Base-by-base conservation (phyloP, 345 rosid genomes). In the Erucastrum elatum region DNA sequence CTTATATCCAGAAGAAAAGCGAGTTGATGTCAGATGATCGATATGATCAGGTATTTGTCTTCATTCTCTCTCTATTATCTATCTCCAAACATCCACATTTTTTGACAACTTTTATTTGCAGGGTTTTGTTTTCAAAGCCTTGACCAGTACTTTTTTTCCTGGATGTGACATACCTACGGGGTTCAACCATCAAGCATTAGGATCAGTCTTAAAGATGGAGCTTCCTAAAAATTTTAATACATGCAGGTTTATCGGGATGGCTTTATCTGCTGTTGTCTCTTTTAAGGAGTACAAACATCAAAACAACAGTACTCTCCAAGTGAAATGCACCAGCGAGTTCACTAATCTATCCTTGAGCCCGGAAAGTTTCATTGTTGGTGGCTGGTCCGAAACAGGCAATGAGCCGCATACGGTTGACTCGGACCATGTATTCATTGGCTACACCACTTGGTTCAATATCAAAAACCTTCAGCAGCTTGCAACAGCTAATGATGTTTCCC, bases 401-500 rank as follows among this genome's bases (percentile, higher is more conserved):
- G 80, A 69, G 70, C 5, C 66, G 34, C 37, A 64, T 9, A 55
- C 5, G 34, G 3, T 77, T 27, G 66, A 64, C 11, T 4, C 61
- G 0, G 81, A 71, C 44, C 81, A 78, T 56, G 62, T 77, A 7
- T 71, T 77, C 66, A 71, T 65, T 55, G 61, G 62, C 66, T 77
- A 77, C 62, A 71, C 72, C 11, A 37, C 11, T 10, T 27, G 61
- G 44, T 2, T 37, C 17, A 55, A 39, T 27, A 56, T 65, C 35
- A 64, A 55, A 9, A 39, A 71, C 27, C 5, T 2, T 77, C 44
- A 55, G 30, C 33, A 53, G 8, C 16, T 27, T 1, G 11, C 66
- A 37, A 35, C 65, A 44, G 17, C 55, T 15, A 27, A 34, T 35
- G 46, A 70, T 34, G 31, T 4, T 0, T 77, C 66, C 33, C 34